Percentiles rank a stretch among this genome's conserved stretches.
Conservation (phyloP, 2,329 filamentous ascomycete species). For the Emergomyces africanus region DNA sequence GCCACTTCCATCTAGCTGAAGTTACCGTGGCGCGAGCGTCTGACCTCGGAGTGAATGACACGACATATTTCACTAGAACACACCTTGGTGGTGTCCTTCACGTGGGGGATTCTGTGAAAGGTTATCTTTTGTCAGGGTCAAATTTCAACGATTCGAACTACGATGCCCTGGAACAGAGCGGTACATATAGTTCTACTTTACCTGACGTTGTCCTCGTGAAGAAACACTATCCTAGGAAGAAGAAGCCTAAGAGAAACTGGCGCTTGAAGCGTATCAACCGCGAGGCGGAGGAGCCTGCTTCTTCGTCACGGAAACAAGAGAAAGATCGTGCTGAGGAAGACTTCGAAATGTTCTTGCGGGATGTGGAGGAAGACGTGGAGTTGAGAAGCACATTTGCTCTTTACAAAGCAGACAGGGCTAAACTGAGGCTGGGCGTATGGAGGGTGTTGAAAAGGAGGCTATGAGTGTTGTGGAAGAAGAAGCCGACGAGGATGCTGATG, state of each 20-base stretch:
- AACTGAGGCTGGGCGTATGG: conserved; percentile 35
- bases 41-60: conserved; percentile 76
- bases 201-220: conserved; percentile 93
- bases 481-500: conserved; percentile 25
- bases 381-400: conserved; percentile 70
- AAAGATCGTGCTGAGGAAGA: conserved; percentile 84
- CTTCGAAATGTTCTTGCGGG: conserved; percentile 93
- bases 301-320: conserved; percentile 34
- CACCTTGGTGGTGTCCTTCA: conserved; percentile 79
- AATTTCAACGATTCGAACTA: conserved; percentile 88
- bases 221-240: conserved; percentile 83
- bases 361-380: conserved; percentile 92
- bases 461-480: conserved; percentile 42
- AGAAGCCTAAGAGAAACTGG: conserved; percentile 84
- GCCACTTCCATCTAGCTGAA: conserved; percentile 74
- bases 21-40: conserved; percentile 75
- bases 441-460: conserved; percentile 27
- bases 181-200: conserved; percentile 62
- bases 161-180: conserved; percentile 67
- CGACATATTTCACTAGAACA: conserved; percentile 78
- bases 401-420: conserved; percentile 58
- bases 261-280: conserved; percentile 84
- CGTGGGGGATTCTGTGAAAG: conserved; percentile 82
- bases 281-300: conserved; percentile 60
- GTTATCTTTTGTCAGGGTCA: conserved; percentile 78